Base-by-base conservation (phyloP, 164 flowering plant species). In the Litsea cubeba region DNA sequence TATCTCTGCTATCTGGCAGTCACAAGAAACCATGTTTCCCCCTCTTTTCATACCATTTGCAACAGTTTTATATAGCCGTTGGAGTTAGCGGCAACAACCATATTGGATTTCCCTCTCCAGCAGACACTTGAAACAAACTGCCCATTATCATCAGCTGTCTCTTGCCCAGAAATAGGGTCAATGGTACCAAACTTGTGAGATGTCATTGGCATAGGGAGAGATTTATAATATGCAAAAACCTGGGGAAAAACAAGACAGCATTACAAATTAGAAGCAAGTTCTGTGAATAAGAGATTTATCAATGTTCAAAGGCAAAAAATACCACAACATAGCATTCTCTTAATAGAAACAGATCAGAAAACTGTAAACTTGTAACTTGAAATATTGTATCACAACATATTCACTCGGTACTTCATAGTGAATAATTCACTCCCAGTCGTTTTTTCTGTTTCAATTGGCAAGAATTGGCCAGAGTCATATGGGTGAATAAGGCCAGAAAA, bases 41-140 rank as follows among this genome's bases (percentile, higher is more conserved):
- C 46, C 18, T 73, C 30, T 26, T 50, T 49, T 85, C 83, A 91
- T 68, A 95, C 90, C 90, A 93, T 76, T 81, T 91, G 88, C 76
- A 95, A 79, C 73, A 90, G 85, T 83, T 95, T 95, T 58, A 95
- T 89, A 77, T 88, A 85, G 58, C 99, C 99, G 50, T 82, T 85
- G 78, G 99, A 92, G 78, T 91, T 95, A 71, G 99, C 98, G 68
- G 97, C 91, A 75, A 93, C 86, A 63, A 91, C 78, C 86, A 80
- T 88, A 82, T 90, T 86, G 50, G 98, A 88, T 71, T 90, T 92
- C 62, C 82, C 83, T 82, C 88, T 88, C 98, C 99, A 95, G 79
- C 99, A 95, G 35, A 95, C 97, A 79, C 97, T 92, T 1, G 99
- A 93, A 68, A 94, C 97, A 82, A 96, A 96, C 81, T 84, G 96